Evolutionary conservation across 2,329 filamentous ascomycete species (phyloP).

Genomic region (Colletotrichum sansevieriae): DNA sequence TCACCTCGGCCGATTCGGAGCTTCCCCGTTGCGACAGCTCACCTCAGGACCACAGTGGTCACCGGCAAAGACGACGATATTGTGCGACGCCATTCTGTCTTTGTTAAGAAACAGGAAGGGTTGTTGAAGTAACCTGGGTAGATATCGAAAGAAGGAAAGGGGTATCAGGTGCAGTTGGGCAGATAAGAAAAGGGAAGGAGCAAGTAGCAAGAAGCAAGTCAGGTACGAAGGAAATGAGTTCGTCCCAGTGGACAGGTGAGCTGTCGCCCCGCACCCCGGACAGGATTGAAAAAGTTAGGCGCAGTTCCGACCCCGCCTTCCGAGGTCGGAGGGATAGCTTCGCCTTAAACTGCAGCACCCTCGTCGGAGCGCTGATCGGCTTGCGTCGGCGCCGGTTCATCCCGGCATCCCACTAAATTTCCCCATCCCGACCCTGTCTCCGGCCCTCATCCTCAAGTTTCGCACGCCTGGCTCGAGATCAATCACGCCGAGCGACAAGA

Average conservation of each 20-base stretch:
- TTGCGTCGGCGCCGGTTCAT: conserved; percentile 36
- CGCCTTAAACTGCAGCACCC: conserved; percentile 8
- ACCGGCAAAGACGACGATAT: conserved; percentile 84
- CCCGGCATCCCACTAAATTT: conserved; percentile 24
- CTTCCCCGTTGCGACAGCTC: conserved; percentile 13
- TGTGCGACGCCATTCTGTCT: conserved; percentile 74
- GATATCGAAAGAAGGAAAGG: conserved; percentile 18
- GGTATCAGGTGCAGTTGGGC: conserved; percentile 23
- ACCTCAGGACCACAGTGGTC: conserved; percentile 92
- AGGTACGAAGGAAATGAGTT: conserved; percentile 11
- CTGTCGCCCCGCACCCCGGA: conserved; percentile 41
- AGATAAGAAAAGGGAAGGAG: conserved; percentile 5
- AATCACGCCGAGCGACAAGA: conserved; percentile 7
- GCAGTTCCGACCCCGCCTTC: conserved; percentile 51
- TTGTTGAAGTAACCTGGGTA: not conserved
- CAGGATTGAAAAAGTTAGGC: conserved; percentile 43
- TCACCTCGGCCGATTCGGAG: conserved; percentile 16
- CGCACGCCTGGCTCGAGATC: not conserved
- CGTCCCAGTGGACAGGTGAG: conserved; percentile 20
- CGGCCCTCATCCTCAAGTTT: conserved; percentile 9
- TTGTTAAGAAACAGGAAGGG: conserved; percentile 3
- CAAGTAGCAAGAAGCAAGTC: not conserved
- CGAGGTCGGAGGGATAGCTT: conserved; percentile 51
- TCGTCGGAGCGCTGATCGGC: conserved; percentile 25
- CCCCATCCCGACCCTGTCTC: conserved; percentile 25